Base-by-base conservation (phyloP, 2,329 filamentous ascomycete species). In the Penicillium decumbens region DNA sequence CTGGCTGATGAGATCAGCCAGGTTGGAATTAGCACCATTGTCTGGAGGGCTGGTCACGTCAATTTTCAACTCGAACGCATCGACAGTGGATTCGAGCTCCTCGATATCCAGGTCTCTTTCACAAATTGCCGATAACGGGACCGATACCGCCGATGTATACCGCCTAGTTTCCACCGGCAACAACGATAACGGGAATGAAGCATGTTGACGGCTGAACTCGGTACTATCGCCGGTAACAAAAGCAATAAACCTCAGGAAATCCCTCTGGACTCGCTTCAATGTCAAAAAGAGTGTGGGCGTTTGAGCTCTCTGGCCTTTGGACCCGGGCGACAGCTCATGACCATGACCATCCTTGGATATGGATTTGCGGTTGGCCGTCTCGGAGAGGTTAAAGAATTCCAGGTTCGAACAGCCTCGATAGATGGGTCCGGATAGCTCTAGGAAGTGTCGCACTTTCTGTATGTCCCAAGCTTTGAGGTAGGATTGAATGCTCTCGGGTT, bases 351-450 rank as follows among this genome's bases (percentile, higher is more conserved):
- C 58, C 40, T 64, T 59, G 43, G 29, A 35, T 3, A 43, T 35
- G 7, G 50, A 63, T 38, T 70, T 62, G 4, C 64, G 47, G 12
- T 28, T 15, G 32, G 47, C 61, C 39, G 70, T 73, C 61, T 88
- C 85, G 1, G 84, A 84, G 13, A 87, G 73, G 58, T 89, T 89
- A 72, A 83, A 89, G 65, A 89, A 91, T 62, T 90, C 87, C 54
- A 86, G 80, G 57, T 88, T 89, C 9, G 84, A 84, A 62, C 83
- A 88, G 1, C 76, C 76, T 42, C 84, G 76, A 57, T 87, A 82
- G 13, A 86, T 77, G 1, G 66, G 67, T 6, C 67, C 68, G 0
- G 67, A 68, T 8, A 70, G 47, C n/a, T 77, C 75, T 24, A 88
- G 68, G 6, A 88, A 73, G 40, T 80, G 80, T 38, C 76, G 72